A percentile compares a stretch with the other conserved stretches of the same genome.
These are phyloP conservation scores for Sporothrix variecibatus DNA, from an alignment of 2,329 filamentous ascomycete genomes.

Conservation along the genomic window DNA sequence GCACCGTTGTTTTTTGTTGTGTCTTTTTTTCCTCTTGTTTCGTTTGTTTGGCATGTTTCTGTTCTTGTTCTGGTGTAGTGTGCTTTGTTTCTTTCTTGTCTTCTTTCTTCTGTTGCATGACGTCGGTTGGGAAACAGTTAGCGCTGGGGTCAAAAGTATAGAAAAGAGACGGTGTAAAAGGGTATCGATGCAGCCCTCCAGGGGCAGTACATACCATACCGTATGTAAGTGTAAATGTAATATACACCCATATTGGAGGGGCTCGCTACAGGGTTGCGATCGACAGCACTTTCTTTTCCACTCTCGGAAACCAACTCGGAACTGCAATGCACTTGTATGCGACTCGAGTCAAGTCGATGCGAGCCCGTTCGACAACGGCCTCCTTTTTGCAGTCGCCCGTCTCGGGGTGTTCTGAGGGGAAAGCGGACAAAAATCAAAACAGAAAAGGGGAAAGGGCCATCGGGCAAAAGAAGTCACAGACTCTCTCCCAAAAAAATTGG, in stretches of 20 bases:
- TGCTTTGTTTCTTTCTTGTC: neutral
- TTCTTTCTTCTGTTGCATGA: neutral
- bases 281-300: neutral
- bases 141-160: neutral
- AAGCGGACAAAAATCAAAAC: neutral
- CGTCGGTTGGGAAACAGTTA: neutral
- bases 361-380: neutral
- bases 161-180: neutral
- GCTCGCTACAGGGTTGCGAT: neutral
- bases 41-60: neutral
- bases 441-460: neutral
- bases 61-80: neutral
- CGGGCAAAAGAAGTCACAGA: neutral
- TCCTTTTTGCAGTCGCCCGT: neutral
- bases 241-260: neutral
- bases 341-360: neutral
- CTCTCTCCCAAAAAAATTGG: neutral
- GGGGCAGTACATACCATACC: neutral
- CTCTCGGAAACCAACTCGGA: neutral
- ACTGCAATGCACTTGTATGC: neutral
- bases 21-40: neutral
- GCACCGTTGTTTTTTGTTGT: neutral
- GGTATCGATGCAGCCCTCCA: neutral
- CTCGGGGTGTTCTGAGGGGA: neutral
- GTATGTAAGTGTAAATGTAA: no score